Evolutionary conservation across 768 basidiomycete genomes (phyloP).

Genomic region (Calocybe cyanea): DNA sequence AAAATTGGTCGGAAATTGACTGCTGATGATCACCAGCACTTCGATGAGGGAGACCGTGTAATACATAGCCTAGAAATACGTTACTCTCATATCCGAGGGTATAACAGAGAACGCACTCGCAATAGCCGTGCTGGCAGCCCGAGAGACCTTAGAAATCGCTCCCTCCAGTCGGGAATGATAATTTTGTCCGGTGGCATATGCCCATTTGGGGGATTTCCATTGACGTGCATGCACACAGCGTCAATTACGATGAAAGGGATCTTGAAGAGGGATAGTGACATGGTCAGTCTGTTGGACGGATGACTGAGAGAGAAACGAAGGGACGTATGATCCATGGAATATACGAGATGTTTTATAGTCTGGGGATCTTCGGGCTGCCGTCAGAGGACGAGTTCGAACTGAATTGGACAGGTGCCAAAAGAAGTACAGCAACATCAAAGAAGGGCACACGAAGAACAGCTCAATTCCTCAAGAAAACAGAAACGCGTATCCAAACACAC

Average conservation of each 20-base stretch:
- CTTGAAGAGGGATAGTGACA: conserved; percentile 24
- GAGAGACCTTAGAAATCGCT: conserved; percentile 26
- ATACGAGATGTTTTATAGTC: conserved; percentile 1
- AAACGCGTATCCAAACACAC: background rate
- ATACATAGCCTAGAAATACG: conserved; percentile 22
- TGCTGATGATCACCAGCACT: conserved; percentile 25
- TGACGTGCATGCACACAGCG: conserved; percentile 32
- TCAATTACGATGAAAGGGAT: conserved; percentile 32
- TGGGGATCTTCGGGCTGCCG: background rate
- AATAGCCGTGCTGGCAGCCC: conserved; percentile 23
- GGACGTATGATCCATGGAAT: background rate
- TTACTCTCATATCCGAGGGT: background rate
- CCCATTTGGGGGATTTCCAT: conserved; percentile 34
- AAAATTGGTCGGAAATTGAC: conserved; percentile 11
- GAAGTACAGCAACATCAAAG: conserved; percentile 5
- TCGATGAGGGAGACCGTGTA: conserved; percentile 25
- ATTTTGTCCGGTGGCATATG: conserved; percentile 17
- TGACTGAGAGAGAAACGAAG: background rate
- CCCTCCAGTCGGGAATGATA: conserved; percentile 31
- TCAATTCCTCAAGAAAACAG: conserved; percentile 1
- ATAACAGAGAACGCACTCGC: conserved; percentile 19
- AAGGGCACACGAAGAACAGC: background rate
- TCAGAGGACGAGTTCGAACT: background rate
- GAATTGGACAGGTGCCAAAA: conserved; percentile 1
- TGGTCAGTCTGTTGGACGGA: background rate